Evolutionary conservation across 768 basidiomycete genomes (phyloP).

Genomic region (Tricholoma hemisulphureum): DNA sequence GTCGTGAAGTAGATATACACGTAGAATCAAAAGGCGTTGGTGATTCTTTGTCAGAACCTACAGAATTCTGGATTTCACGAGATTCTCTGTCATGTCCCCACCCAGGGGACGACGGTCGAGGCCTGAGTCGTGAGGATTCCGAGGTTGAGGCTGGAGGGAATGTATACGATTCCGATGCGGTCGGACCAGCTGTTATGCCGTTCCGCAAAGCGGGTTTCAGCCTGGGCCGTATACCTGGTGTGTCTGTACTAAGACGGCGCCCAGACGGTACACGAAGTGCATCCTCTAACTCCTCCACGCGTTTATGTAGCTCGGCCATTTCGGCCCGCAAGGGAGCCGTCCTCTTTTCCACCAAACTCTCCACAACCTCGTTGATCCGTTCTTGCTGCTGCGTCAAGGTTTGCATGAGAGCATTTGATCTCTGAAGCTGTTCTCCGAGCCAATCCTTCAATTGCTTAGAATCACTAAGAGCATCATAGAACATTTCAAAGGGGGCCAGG

Average conservation of each 20-base stretch:
- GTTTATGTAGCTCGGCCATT: constrained; percentile 53
- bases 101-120: constrained; percentile 41
- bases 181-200: constrained; percentile 29
- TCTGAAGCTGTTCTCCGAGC: constrained; percentile 71
- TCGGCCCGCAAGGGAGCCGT: constrained; percentile 60
- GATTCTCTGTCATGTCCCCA: constrained; percentile 35
- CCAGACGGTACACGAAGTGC: constrained; percentile 34
- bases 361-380: constrained; percentile 57
- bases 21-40: constrained; percentile 51
- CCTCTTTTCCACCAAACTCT: constrained; percentile 59
- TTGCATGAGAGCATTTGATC: constrained; percentile 54
- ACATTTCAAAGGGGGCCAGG: constrained; percentile 76
- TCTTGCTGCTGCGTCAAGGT: constrained; percentile 61
- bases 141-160: constrained; percentile 42
- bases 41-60: constrained; percentile 42
- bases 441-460: constrained; percentile 75
- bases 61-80: constrained; percentile 35
- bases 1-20: constrained; percentile 47
- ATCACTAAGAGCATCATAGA: constrained; percentile 84
- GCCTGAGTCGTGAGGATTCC: constrained; percentile 28
- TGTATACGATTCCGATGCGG: constrained; percentile 41
- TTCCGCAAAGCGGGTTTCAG: constrained; percentile 38
- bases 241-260: constrained; percentile 28
- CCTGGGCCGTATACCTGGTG: constrained; percentile 21
- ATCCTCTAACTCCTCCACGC: constrained; percentile 70